Evolutionary conservation across 129 eudicot species (phyloP).

Genomic region (Escallonia rubra): DNA sequence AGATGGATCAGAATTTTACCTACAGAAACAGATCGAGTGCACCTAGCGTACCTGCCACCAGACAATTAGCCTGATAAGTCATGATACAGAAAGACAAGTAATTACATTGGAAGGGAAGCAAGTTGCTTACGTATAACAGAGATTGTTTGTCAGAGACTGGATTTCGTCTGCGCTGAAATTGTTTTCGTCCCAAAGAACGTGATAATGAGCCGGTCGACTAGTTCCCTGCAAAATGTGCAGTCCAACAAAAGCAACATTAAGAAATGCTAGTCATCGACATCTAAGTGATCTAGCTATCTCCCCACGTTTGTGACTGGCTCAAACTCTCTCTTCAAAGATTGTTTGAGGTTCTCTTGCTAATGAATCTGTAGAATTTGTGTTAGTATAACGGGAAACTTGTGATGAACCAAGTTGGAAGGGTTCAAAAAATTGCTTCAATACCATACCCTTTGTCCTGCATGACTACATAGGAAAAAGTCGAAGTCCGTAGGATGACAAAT

Average conservation of each 20-base stretch:
- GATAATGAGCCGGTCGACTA: slow-evolving; percentile 93
- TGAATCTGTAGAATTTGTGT: no score
- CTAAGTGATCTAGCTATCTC: no score
- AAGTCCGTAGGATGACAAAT: slow-evolving; percentile 94
- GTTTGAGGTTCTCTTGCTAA: no score
- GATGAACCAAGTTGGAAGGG: no score
- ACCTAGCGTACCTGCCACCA: slow-evolving; percentile 74
- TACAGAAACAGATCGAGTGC: slow-evolving; percentile 93
- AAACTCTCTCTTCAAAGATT: no score
- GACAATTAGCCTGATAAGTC: background rate
- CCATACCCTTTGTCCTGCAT: slow-evolving; percentile 40
- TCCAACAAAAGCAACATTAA: background rate
- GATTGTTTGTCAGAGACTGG: slow-evolving; percentile 74
- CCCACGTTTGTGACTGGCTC: no score
- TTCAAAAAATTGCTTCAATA: no score
- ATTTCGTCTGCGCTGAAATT: slow-evolving; percentile 79
- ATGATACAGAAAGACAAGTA: no score
- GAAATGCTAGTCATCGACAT: no score
- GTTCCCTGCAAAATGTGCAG: slow-evolving; percentile 50
- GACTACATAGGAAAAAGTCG: slow-evolving; percentile 88
- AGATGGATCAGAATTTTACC: slow-evolving; percentile 31
- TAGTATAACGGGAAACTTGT: no score
- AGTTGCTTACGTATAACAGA: slow-evolving; percentile 78
- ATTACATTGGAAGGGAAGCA: background rate
- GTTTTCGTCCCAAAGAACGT: slow-evolving; percentile 92